Evolutionary conservation across 208 protist species (phyloP).

Genomic region (Leishmania major): DNA sequence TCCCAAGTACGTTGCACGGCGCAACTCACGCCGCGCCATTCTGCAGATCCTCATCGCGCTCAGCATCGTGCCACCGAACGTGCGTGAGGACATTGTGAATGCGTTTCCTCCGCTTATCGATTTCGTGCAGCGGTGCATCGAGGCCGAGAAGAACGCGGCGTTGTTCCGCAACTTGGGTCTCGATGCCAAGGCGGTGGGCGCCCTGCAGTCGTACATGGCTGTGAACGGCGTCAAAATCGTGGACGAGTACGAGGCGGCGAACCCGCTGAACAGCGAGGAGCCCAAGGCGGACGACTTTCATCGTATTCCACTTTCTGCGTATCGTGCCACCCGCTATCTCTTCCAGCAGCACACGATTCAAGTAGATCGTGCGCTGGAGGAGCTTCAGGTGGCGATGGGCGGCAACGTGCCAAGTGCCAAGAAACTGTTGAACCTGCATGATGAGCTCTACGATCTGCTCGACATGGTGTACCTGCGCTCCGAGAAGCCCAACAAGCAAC

Average conservation of each 20-base stretch:
- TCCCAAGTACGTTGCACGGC: slow-evolving; percentile 67
- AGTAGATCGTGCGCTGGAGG: slow-evolving; percentile 71
- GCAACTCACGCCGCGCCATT: slow-evolving; percentile 56
- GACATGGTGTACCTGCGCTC: slow-evolving; percentile 72
- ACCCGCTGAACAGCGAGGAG: slow-evolving; percentile 27
- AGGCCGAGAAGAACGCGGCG: slow-evolving; percentile 67
- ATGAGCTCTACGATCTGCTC: slow-evolving; percentile 80
- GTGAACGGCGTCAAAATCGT: slow-evolving; percentile 59
- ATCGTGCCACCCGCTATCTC: slow-evolving; percentile 78
- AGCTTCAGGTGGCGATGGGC: slow-evolving; percentile 70
- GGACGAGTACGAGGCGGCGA: slow-evolving; percentile 62
- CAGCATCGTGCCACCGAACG: slow-evolving; percentile 64
- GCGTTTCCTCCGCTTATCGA: slow-evolving; percentile 75
- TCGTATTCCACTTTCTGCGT: slow-evolving; percentile 56
- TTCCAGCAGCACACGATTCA: slow-evolving; percentile 84
- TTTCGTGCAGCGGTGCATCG: slow-evolving; percentile 80
- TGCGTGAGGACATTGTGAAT: slow-evolving; percentile 61
- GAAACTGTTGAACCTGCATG: slow-evolving; percentile 83
- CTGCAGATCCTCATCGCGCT: slow-evolving; percentile 51
- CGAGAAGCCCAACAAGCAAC: slow-evolving; percentile 58
- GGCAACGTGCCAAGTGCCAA: slow-evolving; percentile 65
- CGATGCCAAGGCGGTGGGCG: slow-evolving; percentile 35
- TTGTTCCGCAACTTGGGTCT: slow-evolving; percentile 69
- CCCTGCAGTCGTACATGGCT: slow-evolving; percentile 68
- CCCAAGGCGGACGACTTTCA: slow-evolving; percentile 32